Conservation (phyloP, 129 eudicot genomes). For the Glebionis coronaria region DNA sequence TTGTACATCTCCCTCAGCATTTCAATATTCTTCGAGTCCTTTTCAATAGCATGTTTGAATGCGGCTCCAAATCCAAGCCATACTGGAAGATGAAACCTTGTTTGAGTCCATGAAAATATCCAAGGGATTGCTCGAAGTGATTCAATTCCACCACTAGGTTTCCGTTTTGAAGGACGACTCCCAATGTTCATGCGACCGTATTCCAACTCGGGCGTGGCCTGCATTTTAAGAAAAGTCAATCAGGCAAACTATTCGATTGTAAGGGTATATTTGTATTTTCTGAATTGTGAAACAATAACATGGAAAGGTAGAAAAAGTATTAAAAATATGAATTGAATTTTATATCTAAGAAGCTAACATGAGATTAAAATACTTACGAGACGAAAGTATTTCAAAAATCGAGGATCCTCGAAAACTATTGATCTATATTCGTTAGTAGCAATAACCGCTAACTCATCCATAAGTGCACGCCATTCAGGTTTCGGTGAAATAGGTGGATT, state of each 20-base stretch:
- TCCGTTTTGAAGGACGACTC: slow-evolving; percentile 96
- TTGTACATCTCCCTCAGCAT: slow-evolving; percentile 92
- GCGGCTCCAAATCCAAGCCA: slow-evolving; percentile 99
- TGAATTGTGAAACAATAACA: too few species aligned
- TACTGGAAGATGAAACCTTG: slow-evolving; percentile 97
- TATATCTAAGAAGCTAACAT: too few species aligned
- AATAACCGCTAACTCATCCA: slow-evolving; percentile 80
- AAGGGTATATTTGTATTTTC: too few species aligned
- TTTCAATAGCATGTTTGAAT: slow-evolving; percentile 63
- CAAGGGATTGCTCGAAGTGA: slow-evolving; percentile 98
- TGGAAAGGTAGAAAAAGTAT: too few species aligned
- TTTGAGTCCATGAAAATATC: slow-evolving; percentile 99
- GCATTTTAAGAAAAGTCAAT: background rate
- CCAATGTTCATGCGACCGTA: slow-evolving; percentile 99
- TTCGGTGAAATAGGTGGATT: slow-evolving; percentile 84
- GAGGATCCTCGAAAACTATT: slow-evolving; percentile 84
- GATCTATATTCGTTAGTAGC: slow-evolving; percentile 89
- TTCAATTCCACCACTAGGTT: slow-evolving; percentile 97
- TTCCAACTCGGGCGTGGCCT: slow-evolving; percentile 97
- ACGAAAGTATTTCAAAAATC: slow-evolving; percentile 98
- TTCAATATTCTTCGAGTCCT: slow-evolving; percentile 57
- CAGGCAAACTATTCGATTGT: background rate
- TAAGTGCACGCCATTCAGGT: slow-evolving; percentile 90
- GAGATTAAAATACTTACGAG: slow-evolving; percentile 51
- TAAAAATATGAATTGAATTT: too few species aligned